Conservation (phyloP, 208 protist species). For the Blastocrithidia nonstop region DNA sequence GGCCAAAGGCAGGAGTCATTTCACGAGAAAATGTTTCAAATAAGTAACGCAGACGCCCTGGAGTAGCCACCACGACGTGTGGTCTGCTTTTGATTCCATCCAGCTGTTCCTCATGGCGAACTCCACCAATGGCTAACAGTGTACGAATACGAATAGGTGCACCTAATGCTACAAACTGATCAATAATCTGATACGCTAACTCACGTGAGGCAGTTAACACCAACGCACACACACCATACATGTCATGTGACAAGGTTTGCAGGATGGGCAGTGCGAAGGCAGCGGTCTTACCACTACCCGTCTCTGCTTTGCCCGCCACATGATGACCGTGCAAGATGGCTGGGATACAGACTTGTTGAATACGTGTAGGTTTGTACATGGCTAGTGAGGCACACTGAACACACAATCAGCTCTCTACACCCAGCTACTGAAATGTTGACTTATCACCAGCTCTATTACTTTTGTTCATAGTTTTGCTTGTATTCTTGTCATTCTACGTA, state of each 20-base stretch:
- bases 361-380: conserved; percentile 59
- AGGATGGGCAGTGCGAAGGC: conserved; percentile 97
- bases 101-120: conserved; percentile 57
- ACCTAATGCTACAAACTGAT: conserved; percentile 78
- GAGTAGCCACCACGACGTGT: conserved; percentile 74
- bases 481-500: no score
- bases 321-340: conserved; percentile 64
- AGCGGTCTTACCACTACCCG: conserved; percentile 97
- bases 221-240: conserved; percentile 94
- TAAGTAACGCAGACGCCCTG: conserved; percentile 48
- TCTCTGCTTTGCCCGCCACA: conserved; percentile 89
- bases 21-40: conserved; percentile 29
- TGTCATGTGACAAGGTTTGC: conserved; percentile 87
- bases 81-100: conserved; percentile 56
- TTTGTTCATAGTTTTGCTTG: not conserved
- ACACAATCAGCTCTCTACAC: conserved; percentile 48
- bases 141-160: conserved; percentile 52
- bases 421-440: conserved; percentile 53
- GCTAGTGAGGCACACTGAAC: conserved; percentile 71
- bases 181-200: conserved; percentile 91
- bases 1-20: conserved; percentile 30
- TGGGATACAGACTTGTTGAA: conserved; percentile 70
- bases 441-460: conserved; percentile 5
- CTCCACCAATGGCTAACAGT: conserved; percentile 58
- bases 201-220: conserved; percentile 96